Percentiles rank a stretch among this genome's conserved stretches.
Evolutionary conservation across 106 monocot genomes (phyloP).

Genomic region (Iris macrosiphon): DNA sequence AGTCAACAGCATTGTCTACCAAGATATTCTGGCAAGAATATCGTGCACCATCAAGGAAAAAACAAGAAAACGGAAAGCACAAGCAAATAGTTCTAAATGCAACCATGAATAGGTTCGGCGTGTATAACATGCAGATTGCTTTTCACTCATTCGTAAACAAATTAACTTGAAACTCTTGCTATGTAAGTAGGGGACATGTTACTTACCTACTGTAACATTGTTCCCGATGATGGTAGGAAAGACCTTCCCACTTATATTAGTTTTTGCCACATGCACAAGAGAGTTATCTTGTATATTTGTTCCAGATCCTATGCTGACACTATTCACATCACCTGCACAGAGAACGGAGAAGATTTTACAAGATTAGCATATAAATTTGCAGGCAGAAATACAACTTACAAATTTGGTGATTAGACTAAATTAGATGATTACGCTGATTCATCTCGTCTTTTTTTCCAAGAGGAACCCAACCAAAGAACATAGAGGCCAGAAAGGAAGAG

Average conservation of each 20-base stretch:
- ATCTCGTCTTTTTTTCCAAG: too few relatives aligned
- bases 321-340: constrained; percentile 88
- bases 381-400: too few relatives aligned
- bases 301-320: constrained; percentile 60
- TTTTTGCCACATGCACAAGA: constrained; percentile 80
- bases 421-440: too few relatives aligned
- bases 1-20: neutral
- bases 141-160: too few relatives aligned
- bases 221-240: constrained; percentile 82
- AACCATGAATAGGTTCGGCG: neutral
- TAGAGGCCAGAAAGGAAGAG: too few relatives aligned
- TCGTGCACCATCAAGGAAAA: neutral
- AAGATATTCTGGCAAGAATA: neutral
- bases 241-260: constrained; percentile 77
- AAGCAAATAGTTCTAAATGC: neutral
- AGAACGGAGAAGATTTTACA: too few relatives aligned
- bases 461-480: too few relatives aligned
- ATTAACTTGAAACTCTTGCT: neutral
- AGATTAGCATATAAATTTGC: too few relatives aligned
- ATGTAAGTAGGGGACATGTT: too few relatives aligned
- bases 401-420: too few relatives aligned
- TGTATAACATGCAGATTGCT: too few relatives aligned
- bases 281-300: constrained; percentile 93
- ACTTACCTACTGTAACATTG: constrained; percentile 84
- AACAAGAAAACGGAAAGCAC: neutral